Percentiles rank a stretch among this genome's conserved stretches.
phyloP scores from a whole-genome alignment of 148 eudicot species.

The Arbutus unedo region DNA sequence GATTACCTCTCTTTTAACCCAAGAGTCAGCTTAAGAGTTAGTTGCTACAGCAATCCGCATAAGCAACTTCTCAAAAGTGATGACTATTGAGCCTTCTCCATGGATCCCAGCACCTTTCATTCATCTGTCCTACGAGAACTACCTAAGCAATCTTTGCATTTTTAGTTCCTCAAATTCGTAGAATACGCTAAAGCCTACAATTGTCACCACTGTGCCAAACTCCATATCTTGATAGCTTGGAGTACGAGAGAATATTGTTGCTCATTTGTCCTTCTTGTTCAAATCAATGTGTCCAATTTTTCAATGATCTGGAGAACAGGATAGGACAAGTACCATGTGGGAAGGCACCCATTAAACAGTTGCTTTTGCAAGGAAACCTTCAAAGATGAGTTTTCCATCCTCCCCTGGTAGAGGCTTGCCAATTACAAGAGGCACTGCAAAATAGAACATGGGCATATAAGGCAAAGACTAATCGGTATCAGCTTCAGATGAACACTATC shows the following conservation, averaged over 20 bases:
- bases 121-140: too few species aligned
- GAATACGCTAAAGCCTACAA: neutral
- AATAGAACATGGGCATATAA: neutral
- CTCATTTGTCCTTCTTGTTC: neutral
- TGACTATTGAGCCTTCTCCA: too few species aligned
- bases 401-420: neutral
- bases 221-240: neutral
- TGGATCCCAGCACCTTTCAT: too few species aligned
- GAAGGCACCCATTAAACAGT: neutral
- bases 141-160: neutral
- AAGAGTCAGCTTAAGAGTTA: neutral
- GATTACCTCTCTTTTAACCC: neutral
- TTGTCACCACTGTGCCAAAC: neutral
- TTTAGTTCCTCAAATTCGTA: neutral
- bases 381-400: neutral
- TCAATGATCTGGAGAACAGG: neutral
- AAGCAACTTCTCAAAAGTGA: neutral
- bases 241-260: neutral
- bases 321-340: neutral
- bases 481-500: neutral
- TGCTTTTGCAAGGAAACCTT: too few species aligned
- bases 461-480: neutral
- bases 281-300: neutral
- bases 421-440: neutral
- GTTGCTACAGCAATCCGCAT: neutral